Evolutionary conservation across 768 basidiomycete species (phyloP).

Genomic region (Amanita subjunquillea): DNA sequence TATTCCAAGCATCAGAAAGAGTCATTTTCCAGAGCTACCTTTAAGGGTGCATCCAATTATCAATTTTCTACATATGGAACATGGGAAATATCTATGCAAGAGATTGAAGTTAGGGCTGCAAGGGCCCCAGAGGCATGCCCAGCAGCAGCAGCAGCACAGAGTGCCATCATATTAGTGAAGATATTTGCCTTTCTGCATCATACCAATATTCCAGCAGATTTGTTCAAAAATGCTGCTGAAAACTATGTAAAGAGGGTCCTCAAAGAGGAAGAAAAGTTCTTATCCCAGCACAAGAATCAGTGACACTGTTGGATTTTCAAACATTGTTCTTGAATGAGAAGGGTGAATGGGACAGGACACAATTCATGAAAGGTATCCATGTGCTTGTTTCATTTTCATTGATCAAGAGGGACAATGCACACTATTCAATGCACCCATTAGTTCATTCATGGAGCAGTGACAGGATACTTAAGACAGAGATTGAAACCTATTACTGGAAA

Average conservation of each 20-base stretch:
- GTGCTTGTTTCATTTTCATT: constrained; percentile 5
- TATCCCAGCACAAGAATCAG: neutral
- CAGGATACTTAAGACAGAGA: neutral
- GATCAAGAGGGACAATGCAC: neutral
- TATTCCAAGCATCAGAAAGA: neutral
- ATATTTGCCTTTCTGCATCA: too few species aligned
- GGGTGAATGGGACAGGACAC: constrained; percentile 7
- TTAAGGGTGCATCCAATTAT: too few species aligned
- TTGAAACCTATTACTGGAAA: neutral
- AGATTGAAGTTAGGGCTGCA: too few species aligned
- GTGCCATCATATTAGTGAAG: too few species aligned
- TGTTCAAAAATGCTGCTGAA: neutral
- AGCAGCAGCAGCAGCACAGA: too few species aligned
- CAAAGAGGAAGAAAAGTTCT: neutral
- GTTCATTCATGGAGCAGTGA: constrained; percentile 6
- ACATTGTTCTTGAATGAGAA: neutral
- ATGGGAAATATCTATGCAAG: too few species aligned
- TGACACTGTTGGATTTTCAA: neutral
- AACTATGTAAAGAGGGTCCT: neutral
- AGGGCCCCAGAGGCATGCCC: too few species aligned
- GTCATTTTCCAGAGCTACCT: too few species aligned
- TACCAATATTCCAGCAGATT: neutral
- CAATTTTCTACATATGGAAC: too few species aligned
- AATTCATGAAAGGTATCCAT: constrained; percentile 9
- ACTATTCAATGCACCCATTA: constrained; percentile 8